A percentile compares a stretch with the other conserved stretches of the same genome.
These are phyloP conservation scores for Cenchrus purpureus DNA, from an alignment of 176 grass and related monocot species.

Conservation along the genomic window DNA sequence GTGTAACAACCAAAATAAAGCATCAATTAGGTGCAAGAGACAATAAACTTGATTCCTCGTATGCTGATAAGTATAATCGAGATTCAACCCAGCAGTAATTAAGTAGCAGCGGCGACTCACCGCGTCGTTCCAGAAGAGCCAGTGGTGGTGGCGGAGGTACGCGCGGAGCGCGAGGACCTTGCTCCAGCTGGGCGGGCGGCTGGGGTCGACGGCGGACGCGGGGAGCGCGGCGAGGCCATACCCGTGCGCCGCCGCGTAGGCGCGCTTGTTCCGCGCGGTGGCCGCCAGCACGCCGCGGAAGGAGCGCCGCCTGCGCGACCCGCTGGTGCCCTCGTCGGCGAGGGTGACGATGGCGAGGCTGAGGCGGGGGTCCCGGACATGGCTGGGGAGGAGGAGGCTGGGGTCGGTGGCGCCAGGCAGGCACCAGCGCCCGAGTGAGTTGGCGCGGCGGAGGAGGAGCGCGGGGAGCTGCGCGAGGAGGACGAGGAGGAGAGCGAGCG, in stretches of 20 bases:
- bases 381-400: not conserved
- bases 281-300: constrained; percentile 64
- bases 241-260: constrained; percentile 57
- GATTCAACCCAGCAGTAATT: not conserved
- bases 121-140: constrained; percentile 97
- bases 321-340: constrained; percentile 58
- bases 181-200: constrained; percentile 85
- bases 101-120: constrained; percentile 33
- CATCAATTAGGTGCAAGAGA: not conserved
- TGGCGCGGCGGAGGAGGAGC: constrained; percentile 53
- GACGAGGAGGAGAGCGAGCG: constrained; percentile 40
- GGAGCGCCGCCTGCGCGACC: constrained; percentile 39
- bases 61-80: not conserved
- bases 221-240: constrained; percentile 57
- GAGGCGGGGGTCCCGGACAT: not conserved
- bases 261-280: constrained; percentile 61
- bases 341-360: constrained; percentile 66
- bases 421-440: constrained; percentile 54
- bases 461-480: constrained; percentile 7
- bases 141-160: constrained; percentile 58
- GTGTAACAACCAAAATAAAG: constrained; percentile 26
- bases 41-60: not conserved
- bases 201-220: constrained; percentile 46
- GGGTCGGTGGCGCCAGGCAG: not conserved
- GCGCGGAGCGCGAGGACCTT: constrained; percentile 75